Base-by-base conservation (phyloP, 176 grass and related monocot genomes). In the Juncus inflexus region DNA sequence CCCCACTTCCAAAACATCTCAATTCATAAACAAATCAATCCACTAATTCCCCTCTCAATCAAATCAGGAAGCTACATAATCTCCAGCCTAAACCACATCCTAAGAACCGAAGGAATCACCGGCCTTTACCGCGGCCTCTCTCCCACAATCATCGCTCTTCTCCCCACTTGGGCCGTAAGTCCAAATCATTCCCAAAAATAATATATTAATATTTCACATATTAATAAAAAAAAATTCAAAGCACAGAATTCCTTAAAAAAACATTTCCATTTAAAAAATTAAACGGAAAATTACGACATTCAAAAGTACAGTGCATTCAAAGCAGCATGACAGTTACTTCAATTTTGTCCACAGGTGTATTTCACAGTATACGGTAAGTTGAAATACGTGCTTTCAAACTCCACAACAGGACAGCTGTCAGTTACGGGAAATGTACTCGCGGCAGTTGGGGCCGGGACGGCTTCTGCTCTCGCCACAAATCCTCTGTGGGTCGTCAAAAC, bases 401-500 rank as follows among this genome's bases (percentile, higher is more conserved):
- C 68, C 61, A 58, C 73, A 58, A 67, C 65, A 59, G 57, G 63
- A 47, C 73, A 84, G 58, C 68, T 87, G 28, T 90, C 90, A 35
- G 41, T 90, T 14, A 60, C 82, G 62, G 72, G 78, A 69, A 90
- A 95, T 79, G 55, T 90, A 61, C 39, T 95, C 9, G 83, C 90
- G 81, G 90, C 90, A 50, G 77, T 79, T 28, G 87, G 83, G 64
- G 83, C 90, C 67, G 90, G 90, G 59, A 76, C 82, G 80, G 72
- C 90, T 84, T 90, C 90, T 74, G 77, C 86, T 72, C 65, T 73
- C 72, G 36, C 69, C 47, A 95, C 86, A 72, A 95, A 95, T 80
- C 90, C 90, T 51, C 74, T 95, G 50, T 95, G 86, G 90, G 90
- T 95, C 59, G 83, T 95, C 61, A 95, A 95, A 81, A 95, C 83